Percentiles rank a stretch among this genome's conserved stretches.
Evolutionary conservation across 345 rosid species (phyloP).

Genomic region (Melaleuca alternifolia): DNA sequence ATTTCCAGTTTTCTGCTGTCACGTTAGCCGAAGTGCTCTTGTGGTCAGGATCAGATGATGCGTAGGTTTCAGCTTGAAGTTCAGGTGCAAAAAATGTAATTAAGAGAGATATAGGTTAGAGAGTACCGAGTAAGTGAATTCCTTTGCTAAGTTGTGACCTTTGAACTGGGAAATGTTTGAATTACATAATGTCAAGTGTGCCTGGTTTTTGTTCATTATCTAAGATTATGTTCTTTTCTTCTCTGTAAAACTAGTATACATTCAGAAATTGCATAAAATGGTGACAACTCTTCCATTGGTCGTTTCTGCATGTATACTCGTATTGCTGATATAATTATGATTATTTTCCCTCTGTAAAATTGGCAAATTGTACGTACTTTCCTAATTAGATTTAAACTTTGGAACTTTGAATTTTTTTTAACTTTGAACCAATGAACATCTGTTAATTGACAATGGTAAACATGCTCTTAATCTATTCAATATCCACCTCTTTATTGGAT

Average conservation of each 20-base stretch:
- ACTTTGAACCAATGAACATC: neutral
- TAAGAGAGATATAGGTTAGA: neutral
- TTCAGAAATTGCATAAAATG: neutral
- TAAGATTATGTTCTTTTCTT: neutral
- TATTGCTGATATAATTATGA: neutral
- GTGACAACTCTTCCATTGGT: neutral
- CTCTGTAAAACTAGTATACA: neutral
- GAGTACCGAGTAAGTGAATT: neutral
- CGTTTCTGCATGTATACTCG: neutral
- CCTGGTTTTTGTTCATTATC: neutral
- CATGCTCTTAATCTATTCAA: neutral
- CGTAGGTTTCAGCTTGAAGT: neutral
- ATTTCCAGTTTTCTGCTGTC: neutral
- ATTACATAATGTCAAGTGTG: neutral
- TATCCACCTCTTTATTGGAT: neutral
- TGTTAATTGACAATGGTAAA: neutral
- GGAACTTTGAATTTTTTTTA: neutral
- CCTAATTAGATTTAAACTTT: neutral
- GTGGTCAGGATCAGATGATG: neutral
- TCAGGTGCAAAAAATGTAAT: neutral
- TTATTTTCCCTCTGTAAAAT: neutral
- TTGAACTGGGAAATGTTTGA: neutral
- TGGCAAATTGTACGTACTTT: neutral
- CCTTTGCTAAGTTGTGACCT: neutral
- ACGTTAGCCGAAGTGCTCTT: neutral